Percentiles rank a stretch among this genome's conserved stretches.
Evolutionary conservation across 371 early-diverging fungal genomes (phyloP).

Genomic region (Actinomortierella wolfii): DNA sequence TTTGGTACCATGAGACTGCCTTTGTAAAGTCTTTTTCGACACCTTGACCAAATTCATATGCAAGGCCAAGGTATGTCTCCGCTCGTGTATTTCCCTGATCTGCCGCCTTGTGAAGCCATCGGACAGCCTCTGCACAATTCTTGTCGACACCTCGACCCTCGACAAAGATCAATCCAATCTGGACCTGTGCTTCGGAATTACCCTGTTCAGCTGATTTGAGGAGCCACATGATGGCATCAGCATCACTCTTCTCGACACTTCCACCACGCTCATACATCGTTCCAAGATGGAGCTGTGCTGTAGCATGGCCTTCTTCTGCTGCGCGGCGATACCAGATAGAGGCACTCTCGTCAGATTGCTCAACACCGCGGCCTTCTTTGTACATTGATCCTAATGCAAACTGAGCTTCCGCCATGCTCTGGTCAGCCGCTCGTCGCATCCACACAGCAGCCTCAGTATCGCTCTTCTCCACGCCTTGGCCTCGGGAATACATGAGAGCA

Average conservation of each 20-base stretch:
- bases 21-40: slow-evolving; percentile 59
- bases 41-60: slow-evolving; percentile 80
- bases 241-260: slow-evolving; percentile 67
- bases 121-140: slow-evolving; percentile 66
- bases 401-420: slow-evolving; percentile 82
- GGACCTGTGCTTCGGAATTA: slow-evolving; percentile 74
- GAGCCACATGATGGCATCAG: slow-evolving; percentile 70
- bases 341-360: slow-evolving; percentile 65
- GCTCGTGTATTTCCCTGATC: slow-evolving; percentile 80
- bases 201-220: slow-evolving; percentile 71
- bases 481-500: slow-evolving; percentile 85
- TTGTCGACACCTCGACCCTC: slow-evolving; percentile 79
- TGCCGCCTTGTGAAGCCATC: slow-evolving; percentile 75
- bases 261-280: slow-evolving; percentile 86
- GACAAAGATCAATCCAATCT: slow-evolving; percentile 85
- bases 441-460: slow-evolving; percentile 68
- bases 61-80: slow-evolving; percentile 79
- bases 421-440: slow-evolving; percentile 72
- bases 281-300: slow-evolving; percentile 78
- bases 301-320: slow-evolving; percentile 64
- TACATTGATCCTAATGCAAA: slow-evolving; percentile 81
- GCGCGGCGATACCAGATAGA: slow-evolving; percentile 75
- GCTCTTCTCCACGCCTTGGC: slow-evolving; percentile 72
- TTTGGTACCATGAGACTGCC: slow-evolving; percentile 82
- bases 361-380: slow-evolving; percentile 81